Percentiles rank a stretch among this genome's conserved stretches.
phyloP scores from a whole-genome alignment of 2,329 filamentous ascomycete species.

The Eurotiales sp. region DNA sequence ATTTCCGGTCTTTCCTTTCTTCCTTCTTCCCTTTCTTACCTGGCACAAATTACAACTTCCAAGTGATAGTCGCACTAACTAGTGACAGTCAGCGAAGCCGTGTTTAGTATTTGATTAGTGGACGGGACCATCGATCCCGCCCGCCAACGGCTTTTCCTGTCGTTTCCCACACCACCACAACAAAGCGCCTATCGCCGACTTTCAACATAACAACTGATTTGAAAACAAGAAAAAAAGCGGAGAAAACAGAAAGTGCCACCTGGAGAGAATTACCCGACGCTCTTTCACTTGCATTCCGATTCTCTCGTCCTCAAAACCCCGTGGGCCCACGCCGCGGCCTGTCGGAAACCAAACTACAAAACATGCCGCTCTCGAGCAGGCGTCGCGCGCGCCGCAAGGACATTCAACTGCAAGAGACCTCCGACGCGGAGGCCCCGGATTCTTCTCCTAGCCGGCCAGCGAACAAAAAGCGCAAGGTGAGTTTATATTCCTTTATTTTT shows the following conservation, averaged over 20 bases:
- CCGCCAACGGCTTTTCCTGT: no score
- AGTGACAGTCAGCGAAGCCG: no score
- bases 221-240: no score
- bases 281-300: not conserved
- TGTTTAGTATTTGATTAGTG: not conserved
- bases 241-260: no score
- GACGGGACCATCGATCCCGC: not conserved
- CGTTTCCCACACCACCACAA: not conserved
- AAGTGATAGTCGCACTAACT: not conserved
- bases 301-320: not conserved
- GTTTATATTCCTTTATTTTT: conserved; percentile 11
- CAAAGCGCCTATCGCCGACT: no score
- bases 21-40: no score
- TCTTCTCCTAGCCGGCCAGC: conserved; percentile 47
- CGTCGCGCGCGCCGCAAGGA: conserved; percentile 46
- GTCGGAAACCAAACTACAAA: conserved; percentile 13
- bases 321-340: conserved; percentile 1
- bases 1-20: no score
- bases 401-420: conserved; percentile 42
- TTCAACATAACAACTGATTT: no score
- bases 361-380: conserved; percentile 42
- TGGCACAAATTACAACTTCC: no score
- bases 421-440: conserved; percentile 44
- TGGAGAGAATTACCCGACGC: no score
- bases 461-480: conserved; percentile 48